phyloP scores from a whole-genome alignment of 2,329 filamentous ascomycete species.

The Helminthosporium solani region DNA sequence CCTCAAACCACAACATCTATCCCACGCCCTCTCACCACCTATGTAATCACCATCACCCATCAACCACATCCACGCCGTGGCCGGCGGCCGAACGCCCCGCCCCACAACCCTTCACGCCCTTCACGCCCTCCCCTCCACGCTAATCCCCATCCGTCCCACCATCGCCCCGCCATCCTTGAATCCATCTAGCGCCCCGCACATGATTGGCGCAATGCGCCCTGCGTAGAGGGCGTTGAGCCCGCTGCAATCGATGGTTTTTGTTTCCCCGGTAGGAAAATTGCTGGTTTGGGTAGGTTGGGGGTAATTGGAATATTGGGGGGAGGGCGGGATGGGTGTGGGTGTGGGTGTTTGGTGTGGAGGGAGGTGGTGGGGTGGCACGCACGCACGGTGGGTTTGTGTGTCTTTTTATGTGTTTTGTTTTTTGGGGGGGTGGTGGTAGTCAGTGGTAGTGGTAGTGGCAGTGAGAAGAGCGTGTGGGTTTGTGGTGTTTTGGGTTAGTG shows the following conservation, averaged over 20 bases:
- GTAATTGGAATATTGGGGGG: constrained; percentile 18
- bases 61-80: neutral
- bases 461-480: too few species aligned
- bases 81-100: neutral
- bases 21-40: neutral
- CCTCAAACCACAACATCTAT: neutral
- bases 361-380: too few species aligned
- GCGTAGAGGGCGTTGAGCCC: constrained; percentile 1
- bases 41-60: too few species aligned
- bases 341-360: too few species aligned
- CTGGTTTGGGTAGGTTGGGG: constrained; percentile 2
- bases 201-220: constrained; percentile 2
- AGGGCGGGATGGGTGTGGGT: too few species aligned
- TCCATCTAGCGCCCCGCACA: too few species aligned
- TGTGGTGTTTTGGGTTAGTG: too few species aligned
- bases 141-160: neutral
- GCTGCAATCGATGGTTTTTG: constrained; percentile 4
- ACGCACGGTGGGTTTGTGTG: too few species aligned
- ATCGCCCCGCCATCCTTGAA: too few species aligned
- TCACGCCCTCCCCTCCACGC: neutral
- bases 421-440: too few species aligned
- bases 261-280: constrained; percentile 2
- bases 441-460: too few species aligned
- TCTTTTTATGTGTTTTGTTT: too few species aligned
- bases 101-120: neutral